Conservation (phyloP, 1,139 yeast species). For the Nakaseomyces delphensis region DNA sequence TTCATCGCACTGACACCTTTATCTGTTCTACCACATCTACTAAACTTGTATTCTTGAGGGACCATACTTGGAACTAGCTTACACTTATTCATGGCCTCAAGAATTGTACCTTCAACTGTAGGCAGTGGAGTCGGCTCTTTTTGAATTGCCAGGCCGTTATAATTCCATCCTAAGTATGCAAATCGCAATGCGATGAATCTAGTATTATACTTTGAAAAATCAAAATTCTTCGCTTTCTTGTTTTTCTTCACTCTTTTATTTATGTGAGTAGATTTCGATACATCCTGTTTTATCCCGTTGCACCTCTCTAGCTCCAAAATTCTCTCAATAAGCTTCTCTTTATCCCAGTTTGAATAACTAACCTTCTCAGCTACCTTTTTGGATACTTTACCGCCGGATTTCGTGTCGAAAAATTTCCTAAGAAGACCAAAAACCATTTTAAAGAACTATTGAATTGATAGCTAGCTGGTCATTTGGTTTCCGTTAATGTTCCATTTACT, state of each 20-base stretch:
- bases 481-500: no score
- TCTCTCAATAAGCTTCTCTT: slow-evolving; percentile 34
- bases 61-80: slow-evolving; percentile 53
- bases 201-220: slow-evolving; percentile 56
- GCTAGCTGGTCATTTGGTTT: no score
- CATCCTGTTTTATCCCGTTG: slow-evolving; percentile 9
- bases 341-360: slow-evolving; percentile 33
- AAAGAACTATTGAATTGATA: no score
- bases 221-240: slow-evolving; percentile 42
- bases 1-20: slow-evolving; percentile 95
- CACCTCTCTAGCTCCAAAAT: slow-evolving; percentile 28
- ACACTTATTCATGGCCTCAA: slow-evolving; percentile 62
- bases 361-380: neutral
- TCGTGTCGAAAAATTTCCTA: neutral
- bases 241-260: slow-evolving; percentile 10
- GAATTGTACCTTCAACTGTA: slow-evolving; percentile 73
- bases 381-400: neutral
- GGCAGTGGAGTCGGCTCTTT: slow-evolving; percentile 67
- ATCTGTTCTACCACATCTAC: slow-evolving; percentile 95
- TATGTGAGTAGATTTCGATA: slow-evolving; percentile 10
- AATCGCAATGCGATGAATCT: slow-evolving; percentile 72
- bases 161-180: slow-evolving; percentile 89
- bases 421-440: neutral
- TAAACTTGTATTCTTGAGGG: slow-evolving; percentile 58
- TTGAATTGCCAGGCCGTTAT: slow-evolving; percentile 83